phyloP scores from a whole-genome alignment of 441 rosid genomes.

The Populus hybrid region DNA sequence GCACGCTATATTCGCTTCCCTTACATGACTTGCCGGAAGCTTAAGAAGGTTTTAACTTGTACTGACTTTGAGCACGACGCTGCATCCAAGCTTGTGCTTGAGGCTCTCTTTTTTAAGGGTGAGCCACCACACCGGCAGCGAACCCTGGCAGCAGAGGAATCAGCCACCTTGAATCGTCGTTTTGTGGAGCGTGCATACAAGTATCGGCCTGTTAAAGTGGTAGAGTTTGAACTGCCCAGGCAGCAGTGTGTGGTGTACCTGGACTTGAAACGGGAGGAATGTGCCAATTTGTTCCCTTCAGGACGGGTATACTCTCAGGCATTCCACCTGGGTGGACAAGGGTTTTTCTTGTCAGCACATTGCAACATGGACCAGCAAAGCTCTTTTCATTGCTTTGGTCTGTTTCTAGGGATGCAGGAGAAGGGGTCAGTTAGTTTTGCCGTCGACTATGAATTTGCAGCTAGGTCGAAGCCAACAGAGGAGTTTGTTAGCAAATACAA shows the following conservation, averaged over 20 bases:
- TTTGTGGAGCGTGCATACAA: constrained; percentile 68
- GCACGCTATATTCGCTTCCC: constrained; percentile 73
- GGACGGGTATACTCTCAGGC: constrained; percentile 56
- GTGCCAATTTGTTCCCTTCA: constrained; percentile 49
- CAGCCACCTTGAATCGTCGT: constrained; percentile 31
- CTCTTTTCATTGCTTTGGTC: constrained; percentile 60
- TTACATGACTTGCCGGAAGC: constrained; percentile 69
- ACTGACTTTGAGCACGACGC: constrained; percentile 53
- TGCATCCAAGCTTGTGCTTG: constrained; percentile 57
- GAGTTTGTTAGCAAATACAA: constrained; percentile 35
- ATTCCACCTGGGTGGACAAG: constrained; percentile 71
- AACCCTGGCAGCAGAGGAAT: constrained; percentile 41
- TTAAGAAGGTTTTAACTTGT: constrained; percentile 60
- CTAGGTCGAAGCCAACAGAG: constrained; percentile 57
- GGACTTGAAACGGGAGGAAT: constrained; percentile 68
- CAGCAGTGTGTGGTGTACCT: constrained; percentile 73
- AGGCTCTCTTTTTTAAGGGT: constrained; percentile 75
- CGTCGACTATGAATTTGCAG: constrained; percentile 69
- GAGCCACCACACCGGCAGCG: constrained; percentile 55
- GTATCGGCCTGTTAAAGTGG: constrained; percentile 62
- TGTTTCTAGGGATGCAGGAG: constrained; percentile 62
- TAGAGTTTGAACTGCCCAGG: constrained; percentile 66
- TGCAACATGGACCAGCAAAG: constrained; percentile 68
- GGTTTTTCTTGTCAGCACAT: constrained; percentile 59
- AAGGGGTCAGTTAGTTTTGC: constrained; percentile 53